Base-by-base conservation (phyloP, 306 rosid species). In the Vigna hirtella region DNA sequence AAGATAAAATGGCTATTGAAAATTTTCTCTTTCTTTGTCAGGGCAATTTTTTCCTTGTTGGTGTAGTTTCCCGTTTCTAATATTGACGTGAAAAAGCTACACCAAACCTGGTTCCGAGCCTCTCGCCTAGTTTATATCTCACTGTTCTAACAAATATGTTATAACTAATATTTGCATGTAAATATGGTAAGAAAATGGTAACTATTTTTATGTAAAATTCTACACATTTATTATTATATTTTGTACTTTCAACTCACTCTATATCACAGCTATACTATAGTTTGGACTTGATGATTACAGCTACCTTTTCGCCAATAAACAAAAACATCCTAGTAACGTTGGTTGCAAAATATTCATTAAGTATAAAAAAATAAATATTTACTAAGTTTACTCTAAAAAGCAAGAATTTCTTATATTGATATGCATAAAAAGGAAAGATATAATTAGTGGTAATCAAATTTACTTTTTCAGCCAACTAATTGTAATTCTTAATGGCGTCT, bases 41-140 rank as follows among this genome's bases (percentile, higher is more conserved):
- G 59, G 55, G 50, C 58, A 40, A 1, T 6, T 51, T 48, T 61
- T 34, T 55, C 76, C 50, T 80, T 82, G 53, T 63, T 43, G 57
- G 78, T 56, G 59, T 40, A 12, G 53, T 67, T 73, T 81, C 20
- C 26, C 80, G 53, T 81, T 78, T 82, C 90, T 85, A 91, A 85
- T 87, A 82, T 83, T 82, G 73, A 79, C 80, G 50, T 82, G 70
- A 65, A 76, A 86, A 84, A 61, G 85, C 73, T 76, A 17, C 81
- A 75, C 91, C 98, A 89, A 88, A 89, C 76, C 91, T 86, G 76
- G 64, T 83, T 87, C 99, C 99, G 98, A 89, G 64, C 88, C 97
- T 91, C 90, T 71, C 98, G 97, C 82, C 30, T 40, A 72, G 32
- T 22, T 74, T 66, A 57, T 57, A n/a, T 9, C 11, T 0, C 51